A percentile compares a stretch with the other conserved stretches of the same genome.
Evolutionary conservation across 163 green algal genomes (phyloP).

Genomic region (Prototheca cutis): DNA sequence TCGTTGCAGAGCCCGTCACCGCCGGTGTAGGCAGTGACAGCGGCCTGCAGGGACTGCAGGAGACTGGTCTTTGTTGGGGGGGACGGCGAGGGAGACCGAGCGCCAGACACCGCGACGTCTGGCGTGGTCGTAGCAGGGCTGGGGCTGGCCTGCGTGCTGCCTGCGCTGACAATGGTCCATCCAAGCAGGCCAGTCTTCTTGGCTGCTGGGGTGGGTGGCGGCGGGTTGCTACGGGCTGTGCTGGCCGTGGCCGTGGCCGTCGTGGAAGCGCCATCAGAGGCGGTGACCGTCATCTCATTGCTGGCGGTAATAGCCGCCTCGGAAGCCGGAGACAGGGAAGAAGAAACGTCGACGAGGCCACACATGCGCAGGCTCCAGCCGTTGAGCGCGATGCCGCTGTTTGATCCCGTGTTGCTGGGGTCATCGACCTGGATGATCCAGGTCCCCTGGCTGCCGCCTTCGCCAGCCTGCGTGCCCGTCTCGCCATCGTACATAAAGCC

Average conservation of each 20-base stretch:
- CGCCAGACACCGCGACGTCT: no score
- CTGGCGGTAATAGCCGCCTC: no score
- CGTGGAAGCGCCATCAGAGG: no score
- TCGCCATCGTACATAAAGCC: constrained; percentile 15
- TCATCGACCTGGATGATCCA: constrained; percentile 20
- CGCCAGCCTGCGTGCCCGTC: not conserved
- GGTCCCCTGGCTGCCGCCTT: constrained; percentile 17
- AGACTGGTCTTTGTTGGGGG: no score
- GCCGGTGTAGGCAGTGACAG: no score
- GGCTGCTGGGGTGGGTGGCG: not conserved
- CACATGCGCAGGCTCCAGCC: constrained; percentile 18
- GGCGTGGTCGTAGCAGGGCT: no score
- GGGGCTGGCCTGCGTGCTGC: not conserved
- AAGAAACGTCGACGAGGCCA: not conserved
- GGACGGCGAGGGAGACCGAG: no score
- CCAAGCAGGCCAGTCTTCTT: not conserved
- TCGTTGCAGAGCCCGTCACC: no score
- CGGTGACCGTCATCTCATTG: no score
- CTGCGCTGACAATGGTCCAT: not conserved
- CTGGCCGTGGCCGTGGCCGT: no score
- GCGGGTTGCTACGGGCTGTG: not conserved
- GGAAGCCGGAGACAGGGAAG: not conserved
- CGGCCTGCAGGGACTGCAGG: no score
- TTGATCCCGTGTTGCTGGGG: constrained; percentile 10
- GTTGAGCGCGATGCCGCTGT: constrained; percentile 16